Conservation (phyloP, 345 rosid genomes). For the Angophora floribunda region DNA sequence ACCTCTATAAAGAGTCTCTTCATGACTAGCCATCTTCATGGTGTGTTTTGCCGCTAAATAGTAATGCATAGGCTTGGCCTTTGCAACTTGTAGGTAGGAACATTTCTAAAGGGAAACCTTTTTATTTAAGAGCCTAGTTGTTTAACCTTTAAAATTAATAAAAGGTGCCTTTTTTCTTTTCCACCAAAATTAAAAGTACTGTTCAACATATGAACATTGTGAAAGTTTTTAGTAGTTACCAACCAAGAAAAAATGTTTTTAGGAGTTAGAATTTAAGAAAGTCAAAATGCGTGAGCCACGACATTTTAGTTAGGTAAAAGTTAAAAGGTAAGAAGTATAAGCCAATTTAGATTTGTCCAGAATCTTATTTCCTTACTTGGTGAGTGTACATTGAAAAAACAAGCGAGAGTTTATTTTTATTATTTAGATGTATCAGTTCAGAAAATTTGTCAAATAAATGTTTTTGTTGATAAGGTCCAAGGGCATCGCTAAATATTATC, state of each 20-base stretch:
- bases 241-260: neutral
- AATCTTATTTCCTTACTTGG: neutral
- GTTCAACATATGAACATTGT: neutral
- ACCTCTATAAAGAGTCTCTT: neutral
- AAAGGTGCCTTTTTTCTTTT: neutral
- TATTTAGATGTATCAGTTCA: neutral
- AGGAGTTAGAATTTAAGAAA: neutral
- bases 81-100: neutral
- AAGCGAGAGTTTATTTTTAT: neutral
- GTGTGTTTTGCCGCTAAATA: neutral
- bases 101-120: neutral
- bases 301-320: neutral
- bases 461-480: neutral
- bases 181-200: too few relatives aligned
- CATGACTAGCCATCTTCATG: neutral
- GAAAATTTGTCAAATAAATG: neutral
- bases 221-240: neutral
- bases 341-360: neutral
- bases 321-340: neutral
- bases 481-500: neutral
- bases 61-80: neutral
- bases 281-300: neutral
- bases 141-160: neutral
- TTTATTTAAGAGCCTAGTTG: neutral
- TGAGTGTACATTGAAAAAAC: neutral